Evolutionary conservation across 306 rosid genomes (phyloP), one percentile per base, ranked within the genome.

Genomic region (Pterocarpus santalinus): DNA sequence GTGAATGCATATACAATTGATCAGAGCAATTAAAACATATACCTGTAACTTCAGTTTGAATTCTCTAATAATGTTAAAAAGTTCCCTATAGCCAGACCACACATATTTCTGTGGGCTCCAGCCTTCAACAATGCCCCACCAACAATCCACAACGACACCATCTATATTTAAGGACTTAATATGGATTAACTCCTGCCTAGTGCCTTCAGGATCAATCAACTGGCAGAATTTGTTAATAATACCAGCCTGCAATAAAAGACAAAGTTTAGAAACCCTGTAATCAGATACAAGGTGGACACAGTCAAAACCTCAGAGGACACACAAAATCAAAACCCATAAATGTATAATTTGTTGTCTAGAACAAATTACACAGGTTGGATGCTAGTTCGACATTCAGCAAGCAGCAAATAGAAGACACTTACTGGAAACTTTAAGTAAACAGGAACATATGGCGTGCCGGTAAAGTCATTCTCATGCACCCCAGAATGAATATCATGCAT

Each of bases 81-180:
- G 97, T 65, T 88, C 94, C 81, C 98, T 85, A 84, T 95, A 93
- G 78, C 98, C 99, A 76, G 98, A 93, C 99, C 99, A 95, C 46
- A 84, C 84, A 52, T 93, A 95, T 81, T 95, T 95, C 69, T 89
- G 99, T 4, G 98, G 92, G 84, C 81, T 87, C 96, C 96, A 95
- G 62, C 91, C 94, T 86, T 95, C 99, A 81, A 91, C 86, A 66
- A 95, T 91, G 35, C 99, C 98, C 99, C 99, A 95, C 99, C 99
- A 95, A 85, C 99, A 95, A 77, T 93, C 93, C 76, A 95, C 92
- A 60, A 88, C 79, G 67, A 95, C 87, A 55, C 99, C 99, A 75
- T 95, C 99, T 22, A 90, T 83, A 67, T 91, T 86, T 73, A 93
- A 82, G 65, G 99, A 88, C 84, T 91, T 88, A 75, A 91, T 76